Evolutionary conservation across 176 grass and related monocot genomes (phyloP).

Genomic region (Cymbopogon citratus): DNA sequence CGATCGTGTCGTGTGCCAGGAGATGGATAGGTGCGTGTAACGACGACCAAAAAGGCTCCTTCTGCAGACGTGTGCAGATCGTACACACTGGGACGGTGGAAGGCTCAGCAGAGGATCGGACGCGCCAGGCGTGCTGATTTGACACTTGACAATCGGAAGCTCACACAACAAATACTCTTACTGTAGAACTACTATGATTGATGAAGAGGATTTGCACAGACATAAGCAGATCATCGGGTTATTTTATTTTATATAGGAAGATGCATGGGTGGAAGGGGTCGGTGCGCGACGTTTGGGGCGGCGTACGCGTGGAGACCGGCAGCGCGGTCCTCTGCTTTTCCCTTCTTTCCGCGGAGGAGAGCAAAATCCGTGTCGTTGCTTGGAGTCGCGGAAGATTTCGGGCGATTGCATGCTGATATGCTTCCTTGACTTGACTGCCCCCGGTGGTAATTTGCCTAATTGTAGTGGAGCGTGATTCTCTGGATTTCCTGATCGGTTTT

Average conservation of each 20-base stretch:
- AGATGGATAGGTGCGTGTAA: conserved; percentile 21
- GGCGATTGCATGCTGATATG: not conserved
- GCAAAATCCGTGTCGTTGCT: not conserved
- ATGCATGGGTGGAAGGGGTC: not conserved
- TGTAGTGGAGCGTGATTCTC: not conserved
- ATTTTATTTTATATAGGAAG: no score
- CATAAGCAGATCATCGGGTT: not conserved
- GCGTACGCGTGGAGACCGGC: not conserved
- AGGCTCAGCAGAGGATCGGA: not conserved
- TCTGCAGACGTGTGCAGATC: not conserved
- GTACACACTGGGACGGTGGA: not conserved
- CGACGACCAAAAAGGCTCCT: not conserved
- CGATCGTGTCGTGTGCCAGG: conserved; percentile 10
- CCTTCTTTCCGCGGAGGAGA: not conserved
- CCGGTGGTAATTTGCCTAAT: not conserved
- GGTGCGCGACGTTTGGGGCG: not conserved
- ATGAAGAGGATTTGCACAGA: not conserved
- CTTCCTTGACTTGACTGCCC: not conserved
- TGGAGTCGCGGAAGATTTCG: not conserved
- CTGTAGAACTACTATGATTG: not conserved
- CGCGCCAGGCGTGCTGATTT: not conserved
- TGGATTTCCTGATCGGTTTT: not conserved
- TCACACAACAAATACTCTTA: not conserved
- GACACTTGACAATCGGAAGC: not conserved
- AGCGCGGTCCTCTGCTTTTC: not conserved